Percentiles rank a stretch among this genome's conserved stretches.
phyloP scores from a whole-genome alignment of 495 filamentous ascomycete genomes.

The Daldinia bambusicola region DNA sequence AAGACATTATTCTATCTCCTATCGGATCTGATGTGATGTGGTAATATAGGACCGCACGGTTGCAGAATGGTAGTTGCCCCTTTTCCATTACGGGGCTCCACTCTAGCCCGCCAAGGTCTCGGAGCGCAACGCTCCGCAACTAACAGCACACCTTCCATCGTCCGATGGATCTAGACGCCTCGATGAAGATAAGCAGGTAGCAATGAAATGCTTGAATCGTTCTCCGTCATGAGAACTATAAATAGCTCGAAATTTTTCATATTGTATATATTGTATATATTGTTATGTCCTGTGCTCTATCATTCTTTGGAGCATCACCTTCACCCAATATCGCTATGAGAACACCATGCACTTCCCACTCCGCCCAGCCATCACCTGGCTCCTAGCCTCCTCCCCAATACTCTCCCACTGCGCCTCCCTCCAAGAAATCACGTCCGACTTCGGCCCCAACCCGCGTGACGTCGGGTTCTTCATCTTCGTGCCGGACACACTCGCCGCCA shows the following conservation, averaged over 20 bases:
- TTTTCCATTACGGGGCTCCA: conserved; percentile 8
- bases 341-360: conserved; percentile 20
- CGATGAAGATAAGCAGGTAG: neutral
- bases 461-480: conserved; percentile 67
- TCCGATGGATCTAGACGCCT: conserved; percentile 10
- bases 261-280: neutral
- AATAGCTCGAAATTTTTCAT: neutral
- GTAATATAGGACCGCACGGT: conserved; percentile 7
- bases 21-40: neutral
- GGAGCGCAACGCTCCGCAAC: conserved; percentile 33
- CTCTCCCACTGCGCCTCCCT: conserved; percentile 42
- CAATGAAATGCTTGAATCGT: neutral
- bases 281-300: neutral
- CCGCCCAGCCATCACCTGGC: conserved; percentile 9
- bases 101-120: conserved; percentile 15
- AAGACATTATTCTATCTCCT: neutral
- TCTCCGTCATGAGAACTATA: neutral
- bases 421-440: conserved; percentile 49
- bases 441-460: conserved; percentile 62
- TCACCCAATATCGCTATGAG: neutral
- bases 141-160: conserved; percentile 9
- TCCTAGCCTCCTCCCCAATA: conserved; percentile 21
- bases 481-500: conserved; percentile 60
- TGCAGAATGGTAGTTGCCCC: neutral
- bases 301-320: neutral